A percentile compares a stretch with the other conserved stretches of the same genome.
Conservation (phyloP, 345 rosid genomes). For the Gossypium australe region DNA sequence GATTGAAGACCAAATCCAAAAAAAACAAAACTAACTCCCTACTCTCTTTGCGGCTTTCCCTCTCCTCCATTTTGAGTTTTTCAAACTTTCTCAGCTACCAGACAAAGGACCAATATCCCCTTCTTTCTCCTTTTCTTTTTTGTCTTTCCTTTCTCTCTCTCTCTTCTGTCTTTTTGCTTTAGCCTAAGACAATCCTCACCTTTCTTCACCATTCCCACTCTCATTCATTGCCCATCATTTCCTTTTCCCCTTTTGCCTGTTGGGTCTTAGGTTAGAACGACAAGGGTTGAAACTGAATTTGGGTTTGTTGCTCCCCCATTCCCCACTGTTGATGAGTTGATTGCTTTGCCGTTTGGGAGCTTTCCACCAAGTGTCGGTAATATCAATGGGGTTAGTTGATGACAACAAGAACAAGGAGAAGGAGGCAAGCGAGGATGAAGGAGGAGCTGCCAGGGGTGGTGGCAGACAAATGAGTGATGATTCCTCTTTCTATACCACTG, state of each 20-base stretch:
- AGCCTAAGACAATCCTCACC: neutral
- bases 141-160: neutral
- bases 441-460: constrained; percentile 23
- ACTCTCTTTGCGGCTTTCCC: neutral
- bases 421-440: constrained; percentile 21
- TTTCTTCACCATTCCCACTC: neutral
- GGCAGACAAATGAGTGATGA: constrained; percentile 46
- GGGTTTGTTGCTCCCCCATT: neutral
- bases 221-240: neutral
- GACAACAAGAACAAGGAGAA: constrained; percentile 12
- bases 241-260: neutral
- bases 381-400: constrained; percentile 53
- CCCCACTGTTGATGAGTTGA: constrained; percentile 35
- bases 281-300: neutral
- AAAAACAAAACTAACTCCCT: neutral
- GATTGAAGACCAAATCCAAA: neutral
- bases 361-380: constrained; percentile 30
- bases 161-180: constrained; percentile 7
- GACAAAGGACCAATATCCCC: neutral
- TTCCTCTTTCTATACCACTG: constrained; percentile 33
- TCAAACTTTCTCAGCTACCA: constrained; percentile 6
- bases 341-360: constrained; percentile 47
- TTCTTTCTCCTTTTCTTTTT: neutral
- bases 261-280: neutral
- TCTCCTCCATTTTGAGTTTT: constrained; percentile 10